Conservation (phyloP, 75 land plant species). For the Sequoiadendron giganteum region DNA sequence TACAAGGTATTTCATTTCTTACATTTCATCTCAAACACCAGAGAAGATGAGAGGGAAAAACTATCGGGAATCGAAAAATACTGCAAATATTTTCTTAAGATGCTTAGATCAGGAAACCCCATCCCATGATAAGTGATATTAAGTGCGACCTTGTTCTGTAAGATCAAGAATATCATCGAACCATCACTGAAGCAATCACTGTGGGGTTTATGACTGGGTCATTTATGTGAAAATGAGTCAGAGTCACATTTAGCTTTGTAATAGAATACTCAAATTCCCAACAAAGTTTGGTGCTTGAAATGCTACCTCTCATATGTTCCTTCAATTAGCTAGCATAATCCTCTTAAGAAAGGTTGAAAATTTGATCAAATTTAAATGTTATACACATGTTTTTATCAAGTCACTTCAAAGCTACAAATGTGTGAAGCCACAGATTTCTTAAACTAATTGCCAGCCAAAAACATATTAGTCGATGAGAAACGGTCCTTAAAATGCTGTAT, state of each 20-base stretch:
- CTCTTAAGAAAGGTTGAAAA: neutral
- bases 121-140: neutral
- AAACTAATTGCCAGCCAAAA: neutral
- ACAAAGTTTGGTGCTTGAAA: neutral
- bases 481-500: neutral
- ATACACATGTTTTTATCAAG: no score
- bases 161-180: neutral
- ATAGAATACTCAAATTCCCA: neutral
- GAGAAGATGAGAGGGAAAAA: neutral
- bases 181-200: neutral
- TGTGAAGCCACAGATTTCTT: neutral
- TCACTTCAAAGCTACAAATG: neutral
- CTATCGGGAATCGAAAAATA: neutral
- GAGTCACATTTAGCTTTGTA: neutral
- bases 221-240: neutral
- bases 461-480: neutral
- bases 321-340: neutral
- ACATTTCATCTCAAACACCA: neutral
- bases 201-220: neutral
- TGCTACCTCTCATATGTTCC: neutral
- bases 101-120: neutral
- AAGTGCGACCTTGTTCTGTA: neutral
- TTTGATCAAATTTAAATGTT: neutral
- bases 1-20: slow-evolving; percentile 58
- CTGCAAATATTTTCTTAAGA: neutral